Evolutionary conservation across 176 grass and related monocot genomes (phyloP).

Genomic region (Aegilops umbellulata): DNA sequence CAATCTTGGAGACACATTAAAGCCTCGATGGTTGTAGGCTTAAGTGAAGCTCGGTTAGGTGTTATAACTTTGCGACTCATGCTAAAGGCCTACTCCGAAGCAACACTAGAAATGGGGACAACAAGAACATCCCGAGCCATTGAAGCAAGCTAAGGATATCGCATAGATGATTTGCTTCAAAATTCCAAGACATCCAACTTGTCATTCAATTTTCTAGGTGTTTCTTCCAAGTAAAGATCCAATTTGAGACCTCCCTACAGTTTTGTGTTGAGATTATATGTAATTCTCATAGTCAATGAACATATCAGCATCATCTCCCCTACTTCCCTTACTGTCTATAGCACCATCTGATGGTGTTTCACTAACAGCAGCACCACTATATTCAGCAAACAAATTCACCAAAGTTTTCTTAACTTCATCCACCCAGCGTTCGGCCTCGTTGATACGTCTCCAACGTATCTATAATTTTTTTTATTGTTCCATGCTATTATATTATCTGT

Average conservation of each 20-base stretch:
- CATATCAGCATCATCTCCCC: too few species aligned
- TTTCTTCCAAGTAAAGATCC: too few species aligned
- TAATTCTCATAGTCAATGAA: too few species aligned
- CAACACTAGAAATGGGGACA: neutral
- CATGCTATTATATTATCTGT: too few species aligned
- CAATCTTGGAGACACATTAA: too few species aligned
- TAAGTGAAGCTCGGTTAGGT: neutral
- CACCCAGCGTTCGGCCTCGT: too few species aligned
- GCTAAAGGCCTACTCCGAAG: neutral
- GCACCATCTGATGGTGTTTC: neutral
- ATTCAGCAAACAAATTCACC: neutral
- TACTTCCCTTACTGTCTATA: neutral
- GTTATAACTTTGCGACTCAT: neutral
- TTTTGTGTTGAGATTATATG: too few species aligned
- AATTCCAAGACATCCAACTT: neutral
- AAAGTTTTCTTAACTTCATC: too few species aligned
- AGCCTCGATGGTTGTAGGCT: too few species aligned
- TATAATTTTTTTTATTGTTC: too few species aligned
- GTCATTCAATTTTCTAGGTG: neutral
- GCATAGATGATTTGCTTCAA: neutral
- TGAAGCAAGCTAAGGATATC: neutral
- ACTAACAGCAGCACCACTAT: neutral
- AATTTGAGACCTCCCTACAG: too few species aligned
- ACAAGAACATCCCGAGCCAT: neutral
- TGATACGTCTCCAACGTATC: too few species aligned